Percentiles rank a stretch among this genome's conserved stretches.
These are phyloP conservation scores for Nepenthes alata DNA, from an alignment of 179 eudicot genomes.

Conservation along the genomic window DNA sequence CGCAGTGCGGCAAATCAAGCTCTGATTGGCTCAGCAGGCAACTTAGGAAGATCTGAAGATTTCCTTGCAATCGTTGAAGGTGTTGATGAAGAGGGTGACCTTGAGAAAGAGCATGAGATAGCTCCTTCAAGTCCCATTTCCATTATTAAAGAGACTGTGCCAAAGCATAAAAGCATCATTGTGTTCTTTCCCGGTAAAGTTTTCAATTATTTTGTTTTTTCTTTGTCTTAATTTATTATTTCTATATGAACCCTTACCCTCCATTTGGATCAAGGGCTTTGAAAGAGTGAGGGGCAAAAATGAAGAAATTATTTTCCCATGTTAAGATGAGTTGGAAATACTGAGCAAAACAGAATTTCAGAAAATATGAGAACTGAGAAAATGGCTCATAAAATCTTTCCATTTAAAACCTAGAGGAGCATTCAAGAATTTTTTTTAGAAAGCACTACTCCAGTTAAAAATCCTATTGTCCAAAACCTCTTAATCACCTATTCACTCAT, in stretches of 20 bases:
- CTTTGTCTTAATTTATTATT: background rate
- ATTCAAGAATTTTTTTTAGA: no score
- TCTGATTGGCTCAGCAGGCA: conserved; percentile 85
- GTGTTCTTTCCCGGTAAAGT: conserved; percentile 90
- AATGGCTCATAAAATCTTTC: no score
- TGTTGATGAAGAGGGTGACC: conserved; percentile 86
- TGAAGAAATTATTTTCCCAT: no score
- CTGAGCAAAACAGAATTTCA: no score
- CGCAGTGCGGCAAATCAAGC: conserved; percentile 65
- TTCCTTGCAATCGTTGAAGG: conserved; percentile 71
- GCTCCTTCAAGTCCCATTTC: conserved; percentile 32
- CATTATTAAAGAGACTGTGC: conserved; percentile 27
- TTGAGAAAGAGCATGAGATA: conserved; percentile 39
- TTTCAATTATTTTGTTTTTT: background rate
- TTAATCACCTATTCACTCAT: no score
- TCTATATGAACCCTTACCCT: background rate
- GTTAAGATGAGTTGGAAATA: no score
- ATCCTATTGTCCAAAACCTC: no score
- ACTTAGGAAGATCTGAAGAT: conserved; percentile 69
- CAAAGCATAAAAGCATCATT: conserved; percentile 61
- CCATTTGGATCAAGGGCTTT: no score
- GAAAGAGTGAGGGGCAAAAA: no score
- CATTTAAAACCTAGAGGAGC: no score
- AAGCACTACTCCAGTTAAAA: no score
- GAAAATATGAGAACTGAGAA: no score